Conservation (phyloP, 169 alveolate genomes). For the Plasmodium inui region DNA sequence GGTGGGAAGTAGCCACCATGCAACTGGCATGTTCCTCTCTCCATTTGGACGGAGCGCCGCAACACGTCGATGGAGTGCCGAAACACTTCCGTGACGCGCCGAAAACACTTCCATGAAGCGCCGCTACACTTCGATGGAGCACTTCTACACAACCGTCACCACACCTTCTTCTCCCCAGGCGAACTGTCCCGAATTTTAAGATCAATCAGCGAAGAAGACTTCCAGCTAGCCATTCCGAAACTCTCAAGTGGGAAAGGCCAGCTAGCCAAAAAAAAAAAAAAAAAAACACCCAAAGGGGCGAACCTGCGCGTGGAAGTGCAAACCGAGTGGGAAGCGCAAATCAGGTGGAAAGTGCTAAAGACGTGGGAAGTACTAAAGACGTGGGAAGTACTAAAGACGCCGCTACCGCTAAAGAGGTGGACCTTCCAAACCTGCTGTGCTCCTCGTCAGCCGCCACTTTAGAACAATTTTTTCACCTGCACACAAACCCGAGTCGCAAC, state of each 20-base stretch:
- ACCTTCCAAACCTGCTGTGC: constrained; percentile 14
- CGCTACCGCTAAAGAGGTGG: neutral
- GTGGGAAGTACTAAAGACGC: too few species aligned
- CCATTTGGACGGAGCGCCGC: neutral
- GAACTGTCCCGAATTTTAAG: constrained; percentile 27
- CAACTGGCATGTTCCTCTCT: neutral
- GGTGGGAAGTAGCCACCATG: neutral
- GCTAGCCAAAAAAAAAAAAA: neutral
- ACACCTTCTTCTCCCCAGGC: neutral
- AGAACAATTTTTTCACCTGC: constrained; percentile 3
- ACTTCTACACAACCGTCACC: neutral
- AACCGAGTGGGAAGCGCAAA: neutral
- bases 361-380: too few species aligned
- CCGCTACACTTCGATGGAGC: neutral
- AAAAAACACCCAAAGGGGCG: neutral
- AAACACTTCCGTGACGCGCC: too few species aligned
- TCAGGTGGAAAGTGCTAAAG: too few species aligned
- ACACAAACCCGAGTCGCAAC: neutral
- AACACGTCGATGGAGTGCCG: neutral
- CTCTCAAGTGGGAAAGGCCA: neutral
- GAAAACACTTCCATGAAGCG: too few species aligned
- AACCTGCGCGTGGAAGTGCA: neutral
- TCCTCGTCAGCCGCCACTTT: constrained; percentile 11
- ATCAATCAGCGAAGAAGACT: constrained; percentile 34
- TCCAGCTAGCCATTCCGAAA: constrained; percentile 39